Evolutionary conservation across 441 rosid genomes (phyloP).

Genomic region (Populus tomentosa): DNA sequence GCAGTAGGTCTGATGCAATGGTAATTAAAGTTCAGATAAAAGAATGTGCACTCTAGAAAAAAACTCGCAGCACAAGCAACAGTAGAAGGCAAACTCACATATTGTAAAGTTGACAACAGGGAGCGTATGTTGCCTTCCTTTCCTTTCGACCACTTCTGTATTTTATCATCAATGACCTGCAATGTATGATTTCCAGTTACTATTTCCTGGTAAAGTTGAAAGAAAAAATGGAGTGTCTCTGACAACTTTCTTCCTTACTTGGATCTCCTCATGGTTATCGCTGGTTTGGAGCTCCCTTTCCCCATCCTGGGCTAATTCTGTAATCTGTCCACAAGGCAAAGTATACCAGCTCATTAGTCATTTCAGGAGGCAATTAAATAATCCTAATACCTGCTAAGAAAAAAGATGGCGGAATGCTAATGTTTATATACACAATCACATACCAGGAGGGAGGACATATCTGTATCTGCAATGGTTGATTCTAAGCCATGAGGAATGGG

Average conservation of each 20-base stretch:
- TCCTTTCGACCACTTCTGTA: constrained; percentile 72
- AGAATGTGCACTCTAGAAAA: not conserved
- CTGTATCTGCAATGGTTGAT: constrained; percentile 36
- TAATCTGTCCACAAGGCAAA: constrained; percentile 37
- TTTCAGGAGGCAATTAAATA: constrained; percentile 2
- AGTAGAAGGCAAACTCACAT: constrained; percentile 44
- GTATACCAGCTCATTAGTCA: constrained; percentile 5
- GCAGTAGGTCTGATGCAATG: not conserved
- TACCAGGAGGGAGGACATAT: constrained; percentile 57
- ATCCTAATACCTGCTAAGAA: not conserved
- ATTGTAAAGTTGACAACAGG: constrained; percentile 82
- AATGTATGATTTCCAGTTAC: constrained; percentile 8
- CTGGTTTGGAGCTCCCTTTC: constrained; percentile 28
- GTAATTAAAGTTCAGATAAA: not conserved
- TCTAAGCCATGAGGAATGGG: constrained; percentile 29
- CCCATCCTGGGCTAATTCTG: constrained; percentile 51
- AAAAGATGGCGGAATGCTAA: not conserved
- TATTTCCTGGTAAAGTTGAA: constrained; percentile 4
- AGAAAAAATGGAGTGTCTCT: constrained; percentile 5
- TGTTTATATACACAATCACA: constrained; percentile 7
- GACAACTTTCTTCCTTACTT: constrained; percentile 35
- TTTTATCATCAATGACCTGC: constrained; percentile 63
- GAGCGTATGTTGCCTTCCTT: constrained; percentile 91
- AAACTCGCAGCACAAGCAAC: not conserved
- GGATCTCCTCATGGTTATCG: constrained; percentile 37